Evolutionary conservation across 2,329 filamentous ascomycete species (phyloP).

Genomic region (Pseudocercospora crystallina): DNA sequence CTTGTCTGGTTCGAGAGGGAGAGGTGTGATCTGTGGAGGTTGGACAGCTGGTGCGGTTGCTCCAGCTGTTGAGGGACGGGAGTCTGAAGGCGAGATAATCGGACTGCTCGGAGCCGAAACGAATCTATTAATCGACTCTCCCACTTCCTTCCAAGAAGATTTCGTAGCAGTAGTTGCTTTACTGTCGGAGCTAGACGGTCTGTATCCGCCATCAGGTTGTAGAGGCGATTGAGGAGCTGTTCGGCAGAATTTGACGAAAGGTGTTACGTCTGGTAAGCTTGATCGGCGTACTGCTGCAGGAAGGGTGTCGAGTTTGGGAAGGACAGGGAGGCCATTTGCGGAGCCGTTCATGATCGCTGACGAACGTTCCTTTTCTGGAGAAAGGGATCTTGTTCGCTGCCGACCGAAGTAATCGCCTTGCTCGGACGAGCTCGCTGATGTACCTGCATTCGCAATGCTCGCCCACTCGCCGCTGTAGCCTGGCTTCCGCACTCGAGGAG

Average conservation of each 20-base stretch:
- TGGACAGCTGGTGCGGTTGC: neutral
- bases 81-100: neutral
- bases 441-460: conserved; percentile 5
- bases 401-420: conserved; percentile 12
- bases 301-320: conserved; percentile 26
- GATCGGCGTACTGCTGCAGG: conserved; percentile 29
- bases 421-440: neutral
- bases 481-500: conserved; percentile 26
- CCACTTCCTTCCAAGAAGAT: conserved; percentile 7
- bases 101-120: too few relatives aligned
- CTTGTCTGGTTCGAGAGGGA: neutral
- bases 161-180: conserved; percentile 4
- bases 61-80: neutral
- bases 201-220: conserved; percentile 6
- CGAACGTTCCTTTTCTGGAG: conserved; percentile 1
- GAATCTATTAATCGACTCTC: conserved; percentile 1
- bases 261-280: conserved; percentile 34
- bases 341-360: conserved; percentile 1
- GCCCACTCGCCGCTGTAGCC: conserved; percentile 21
- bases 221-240: conserved; percentile 27
- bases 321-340: conserved; percentile 11
- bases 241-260: conserved; percentile 34
- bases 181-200: neutral
- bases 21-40: neutral
- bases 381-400: conserved; percentile 4